These are phyloP conservation scores for Camelina sativa DNA, from an alignment of 345 rosid species.

Conservation along the genomic window DNA sequence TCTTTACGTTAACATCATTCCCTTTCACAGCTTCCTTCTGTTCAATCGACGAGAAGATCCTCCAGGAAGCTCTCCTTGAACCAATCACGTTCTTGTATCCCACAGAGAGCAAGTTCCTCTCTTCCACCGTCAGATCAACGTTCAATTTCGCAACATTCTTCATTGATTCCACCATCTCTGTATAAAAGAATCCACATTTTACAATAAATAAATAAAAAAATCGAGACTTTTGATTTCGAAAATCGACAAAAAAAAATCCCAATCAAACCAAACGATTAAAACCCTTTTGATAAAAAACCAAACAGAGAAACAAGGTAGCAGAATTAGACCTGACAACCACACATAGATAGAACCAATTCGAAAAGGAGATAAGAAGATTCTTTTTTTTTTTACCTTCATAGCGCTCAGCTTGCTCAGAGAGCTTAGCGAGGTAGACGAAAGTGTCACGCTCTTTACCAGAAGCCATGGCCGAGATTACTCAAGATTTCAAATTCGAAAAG, in stretches of 20 bases:
- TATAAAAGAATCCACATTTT: constrained; percentile 4
- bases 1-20: constrained; percentile 56
- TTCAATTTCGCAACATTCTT: constrained; percentile 56
- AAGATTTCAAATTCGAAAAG: neutral
- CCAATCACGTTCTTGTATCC: constrained; percentile 69
- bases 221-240: neutral
- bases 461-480: constrained; percentile 43
- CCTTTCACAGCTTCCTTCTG: constrained; percentile 62
- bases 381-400: constrained; percentile 48
- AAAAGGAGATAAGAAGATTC: constrained; percentile 21
- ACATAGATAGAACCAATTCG: constrained; percentile 5
- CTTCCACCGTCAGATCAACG: constrained; percentile 62
- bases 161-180: constrained; percentile 67
- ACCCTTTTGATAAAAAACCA: neutral
- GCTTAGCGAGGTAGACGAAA: constrained; percentile 61
- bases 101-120: constrained; percentile 61
- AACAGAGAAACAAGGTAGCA: neutral
- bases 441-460: constrained; percentile 53
- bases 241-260: too few relatives aligned
- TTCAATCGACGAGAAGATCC: constrained; percentile 60
- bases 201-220: neutral
- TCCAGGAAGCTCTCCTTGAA: constrained; percentile 64
- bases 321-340: neutral
- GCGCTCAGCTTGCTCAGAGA: constrained; percentile 79
- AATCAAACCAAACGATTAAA: constrained; percentile 19